Base-by-base conservation (phyloP, 1,284 basidiomycete species). In the Ceratobasidium theobromae region DNA sequence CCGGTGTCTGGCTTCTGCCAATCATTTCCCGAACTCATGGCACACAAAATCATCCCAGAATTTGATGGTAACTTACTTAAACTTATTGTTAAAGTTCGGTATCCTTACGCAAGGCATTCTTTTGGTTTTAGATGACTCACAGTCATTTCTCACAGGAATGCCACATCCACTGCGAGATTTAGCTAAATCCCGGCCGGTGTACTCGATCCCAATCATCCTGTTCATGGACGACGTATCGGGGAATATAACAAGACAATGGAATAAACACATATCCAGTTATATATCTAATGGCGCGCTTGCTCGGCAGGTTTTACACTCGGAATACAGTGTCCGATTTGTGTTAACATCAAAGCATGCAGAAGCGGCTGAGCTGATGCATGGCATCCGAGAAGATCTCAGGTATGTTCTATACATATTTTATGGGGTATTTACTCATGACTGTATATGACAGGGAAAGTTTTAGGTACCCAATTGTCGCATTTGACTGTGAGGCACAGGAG, bases 401-500 rank as follows among this genome's bases (percentile, higher is more conserved):
- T 58, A 32, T 18, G 55, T 38, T 38, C 16, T 8, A 6, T 38
- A 6, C 16, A 38, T 32, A 9, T 18, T 58, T n/a, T 16, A 46
- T 14, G 12, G 5, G 18, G 5, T 25, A 11, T 11, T 21, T 4
- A 6, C 46, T 8, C n/a, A 48, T 23, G 14, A 48, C 4, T 2
- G 12, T 11, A 2, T 48, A 48, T 25, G 14, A 21, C 21, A 67
- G 53, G 41, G 16, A 27, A n/a, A 27, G 21, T 14, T 58, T 41
- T 40, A 14, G 16, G 0, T 51, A 66, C 14, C 69, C 67, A 3
- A 33, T 72, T 12, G 38, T 66, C 5, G 69, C 73, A 0, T 76
- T 71, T 70, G 74, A 77, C 30, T 71, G 67, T 16, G 67, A 67
- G 32, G 35, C 55, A 0, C 0, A 71, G 2, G 54, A 73, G 46